Conservation (phyloP, 371 early-diverging fungal species). For the Circinella minor region DNA sequence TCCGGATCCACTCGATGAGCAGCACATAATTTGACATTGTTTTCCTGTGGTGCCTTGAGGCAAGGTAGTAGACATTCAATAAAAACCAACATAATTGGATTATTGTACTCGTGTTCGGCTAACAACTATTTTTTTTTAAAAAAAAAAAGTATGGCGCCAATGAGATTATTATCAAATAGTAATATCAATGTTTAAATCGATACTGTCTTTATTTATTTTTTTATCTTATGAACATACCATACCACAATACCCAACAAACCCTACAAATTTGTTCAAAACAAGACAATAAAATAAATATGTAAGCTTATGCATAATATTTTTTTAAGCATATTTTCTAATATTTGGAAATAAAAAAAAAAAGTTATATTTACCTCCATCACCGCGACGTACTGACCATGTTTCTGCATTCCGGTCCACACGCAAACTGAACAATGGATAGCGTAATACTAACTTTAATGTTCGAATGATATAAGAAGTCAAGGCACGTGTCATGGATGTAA, state of each 20-base stretch:
- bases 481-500: slow-evolving; percentile 54
- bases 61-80: slow-evolving; percentile 36
- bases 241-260: slow-evolving; percentile 53
- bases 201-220: no score
- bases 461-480: slow-evolving; percentile 55
- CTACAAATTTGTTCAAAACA: slow-evolving; percentile 10
- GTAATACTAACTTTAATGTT: slow-evolving; percentile 38
- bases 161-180: not conserved
- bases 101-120: slow-evolving; percentile 54
- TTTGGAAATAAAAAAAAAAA: not conserved
- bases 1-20: not conserved
- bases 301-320: not conserved
- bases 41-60: not conserved
- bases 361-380: slow-evolving; percentile 44
- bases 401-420: slow-evolving; percentile 57
- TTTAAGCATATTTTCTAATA: not conserved
- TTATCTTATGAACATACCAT: slow-evolving; percentile 34
- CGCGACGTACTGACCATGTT: slow-evolving; percentile 58
- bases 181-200: no score
- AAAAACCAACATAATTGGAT: slow-evolving; percentile 45
- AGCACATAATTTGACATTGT: not conserved
- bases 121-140: slow-evolving; percentile 27
- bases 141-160: not conserved
- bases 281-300: not conserved
- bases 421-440: slow-evolving; percentile 52